Conservation (phyloP, 2,329 filamentous ascomycete genomes). For the Alternaria sp. region DNA sequence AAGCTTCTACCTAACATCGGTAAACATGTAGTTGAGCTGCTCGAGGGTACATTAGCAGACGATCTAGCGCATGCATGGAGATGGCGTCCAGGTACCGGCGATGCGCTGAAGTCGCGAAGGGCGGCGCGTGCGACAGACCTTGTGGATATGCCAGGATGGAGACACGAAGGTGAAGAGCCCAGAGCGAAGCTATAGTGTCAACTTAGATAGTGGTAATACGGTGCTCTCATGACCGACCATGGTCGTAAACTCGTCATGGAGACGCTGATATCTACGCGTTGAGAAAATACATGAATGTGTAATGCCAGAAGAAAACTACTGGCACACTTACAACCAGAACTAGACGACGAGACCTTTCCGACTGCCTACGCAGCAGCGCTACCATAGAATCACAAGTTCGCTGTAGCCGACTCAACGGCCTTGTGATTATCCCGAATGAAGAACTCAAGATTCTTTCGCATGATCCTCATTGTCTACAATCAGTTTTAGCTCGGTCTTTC, state of each 20-base stretch:
- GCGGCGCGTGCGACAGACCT: constrained; percentile 56
- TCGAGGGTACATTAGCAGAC: constrained; percentile 53
- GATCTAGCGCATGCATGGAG: constrained; percentile 56
- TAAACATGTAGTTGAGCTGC: constrained; percentile 58
- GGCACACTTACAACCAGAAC: not conserved
- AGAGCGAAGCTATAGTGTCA: constrained; percentile 18
- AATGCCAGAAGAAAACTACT: not conserved
- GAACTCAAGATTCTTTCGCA: constrained; percentile 15
- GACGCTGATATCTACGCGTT: not conserved
- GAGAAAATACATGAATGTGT: not conserved
- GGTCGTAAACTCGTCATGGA: not conserved
- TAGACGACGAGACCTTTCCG: not conserved
- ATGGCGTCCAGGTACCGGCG: constrained; percentile 57
- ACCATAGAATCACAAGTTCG: not conserved
- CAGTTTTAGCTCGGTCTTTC: not conserved
- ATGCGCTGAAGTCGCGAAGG: constrained; percentile 56
- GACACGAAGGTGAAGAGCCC: constrained; percentile 26
- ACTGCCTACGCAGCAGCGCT: not conserved
- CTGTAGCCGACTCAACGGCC: not conserved
- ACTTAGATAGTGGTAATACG: not conserved
- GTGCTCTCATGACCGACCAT: not conserved
- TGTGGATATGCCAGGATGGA: constrained; percentile 58
- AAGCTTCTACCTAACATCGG: constrained; percentile 59
- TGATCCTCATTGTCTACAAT: constrained; percentile 9
- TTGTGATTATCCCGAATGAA: not conserved